Evolutionary conservation across 2,329 filamentous ascomycete genomes (phyloP).

Genomic region (Cucurbitaria berberidis): DNA sequence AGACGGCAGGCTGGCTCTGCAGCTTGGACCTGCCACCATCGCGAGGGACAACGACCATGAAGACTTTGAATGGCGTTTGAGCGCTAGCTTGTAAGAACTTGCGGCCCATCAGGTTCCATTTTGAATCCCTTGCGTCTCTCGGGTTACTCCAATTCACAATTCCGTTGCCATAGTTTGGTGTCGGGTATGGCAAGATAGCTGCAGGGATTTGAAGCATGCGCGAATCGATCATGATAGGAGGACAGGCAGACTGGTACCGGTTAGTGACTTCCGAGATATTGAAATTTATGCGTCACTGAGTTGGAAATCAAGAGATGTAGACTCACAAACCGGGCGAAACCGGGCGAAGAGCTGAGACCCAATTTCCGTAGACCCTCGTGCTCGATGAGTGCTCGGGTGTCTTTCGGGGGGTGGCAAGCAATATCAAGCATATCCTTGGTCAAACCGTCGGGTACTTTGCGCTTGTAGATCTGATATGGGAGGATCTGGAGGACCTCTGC

Average conservation of each 20-base stretch:
- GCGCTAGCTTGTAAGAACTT: background rate
- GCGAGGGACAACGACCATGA: background rate
- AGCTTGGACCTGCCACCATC: background rate
- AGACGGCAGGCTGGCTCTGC: background rate
- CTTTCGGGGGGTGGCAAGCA: constrained; percentile 14
- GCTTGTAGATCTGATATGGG: constrained; percentile 25
- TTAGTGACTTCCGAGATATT: background rate
- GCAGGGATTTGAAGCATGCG: constrained; percentile 11
- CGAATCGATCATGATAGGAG: constrained; percentile 10
- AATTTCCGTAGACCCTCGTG: constrained; percentile 23
- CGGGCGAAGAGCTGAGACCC: constrained; percentile 2
- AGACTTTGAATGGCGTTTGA: background rate
- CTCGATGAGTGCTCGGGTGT: constrained; percentile 19
- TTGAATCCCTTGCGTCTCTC: background rate
- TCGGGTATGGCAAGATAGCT: constrained; percentile 3
- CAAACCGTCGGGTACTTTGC: constrained; percentile 18
- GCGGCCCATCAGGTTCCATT: constrained; percentile 2
- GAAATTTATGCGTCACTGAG: background rate
- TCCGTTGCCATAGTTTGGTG: constrained; percentile 2
- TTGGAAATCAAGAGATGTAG: background rate
- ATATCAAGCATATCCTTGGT: constrained; percentile 18
- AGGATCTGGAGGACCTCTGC: constrained; percentile 19
- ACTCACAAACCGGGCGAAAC: constrained; percentile 2
- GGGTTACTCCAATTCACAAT: background rate
- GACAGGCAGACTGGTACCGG: background rate